Evolutionary conservation across 1,139 yeast species (phyloP).

Genomic region (Lodderomyces metapsilosis): DNA sequence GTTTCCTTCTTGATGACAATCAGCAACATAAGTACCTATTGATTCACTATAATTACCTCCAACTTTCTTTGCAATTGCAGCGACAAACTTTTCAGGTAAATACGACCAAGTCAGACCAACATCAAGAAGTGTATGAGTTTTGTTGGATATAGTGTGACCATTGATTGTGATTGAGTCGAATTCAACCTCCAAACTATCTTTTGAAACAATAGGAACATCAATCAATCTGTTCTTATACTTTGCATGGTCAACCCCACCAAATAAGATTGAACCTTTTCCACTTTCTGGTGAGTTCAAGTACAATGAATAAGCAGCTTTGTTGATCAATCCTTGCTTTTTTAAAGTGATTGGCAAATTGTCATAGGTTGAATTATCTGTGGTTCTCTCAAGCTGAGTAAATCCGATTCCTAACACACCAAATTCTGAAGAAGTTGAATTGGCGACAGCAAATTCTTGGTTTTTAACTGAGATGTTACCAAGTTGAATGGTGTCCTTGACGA

Average conservation of each 20-base stretch:
- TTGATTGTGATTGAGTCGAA: constrained; percentile 8
- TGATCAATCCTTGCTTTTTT: constrained; percentile 48
- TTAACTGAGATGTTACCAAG: constrained; percentile 13
- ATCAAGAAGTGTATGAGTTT: constrained; percentile 16
- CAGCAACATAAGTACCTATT: constrained; percentile 1
- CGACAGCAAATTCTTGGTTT: constrained; percentile 44
- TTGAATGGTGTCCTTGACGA: constrained; percentile 47
- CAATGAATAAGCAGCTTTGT: constrained; percentile 51
- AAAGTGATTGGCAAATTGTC: constrained; percentile 51
- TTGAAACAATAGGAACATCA: constrained; percentile 18
- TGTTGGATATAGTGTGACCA: constrained; percentile 2
- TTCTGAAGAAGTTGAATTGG: constrained; percentile 35
- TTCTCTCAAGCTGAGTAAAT: constrained; percentile 20
- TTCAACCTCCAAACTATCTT: constrained; percentile 12
- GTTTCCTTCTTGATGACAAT: constrained; percentile 12
- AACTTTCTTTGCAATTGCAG: constrained; percentile 20
- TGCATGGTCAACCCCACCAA: constrained; percentile 59
- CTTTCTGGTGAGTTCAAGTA: constrained; percentile 39
- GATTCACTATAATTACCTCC: constrained; percentile 11
- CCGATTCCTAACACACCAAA: constrained; percentile 52
- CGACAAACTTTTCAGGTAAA: constrained; percentile 20
- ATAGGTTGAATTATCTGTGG: constrained; percentile 21
- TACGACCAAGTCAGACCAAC: constrained; percentile 31
- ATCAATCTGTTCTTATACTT: constrained; percentile 48
- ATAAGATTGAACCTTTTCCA: constrained; percentile 45